These are phyloP conservation scores for Jimgerdemannia flammicorona DNA, from an alignment of 192 early-diverging fungal species.

Conservation along the genomic window DNA sequence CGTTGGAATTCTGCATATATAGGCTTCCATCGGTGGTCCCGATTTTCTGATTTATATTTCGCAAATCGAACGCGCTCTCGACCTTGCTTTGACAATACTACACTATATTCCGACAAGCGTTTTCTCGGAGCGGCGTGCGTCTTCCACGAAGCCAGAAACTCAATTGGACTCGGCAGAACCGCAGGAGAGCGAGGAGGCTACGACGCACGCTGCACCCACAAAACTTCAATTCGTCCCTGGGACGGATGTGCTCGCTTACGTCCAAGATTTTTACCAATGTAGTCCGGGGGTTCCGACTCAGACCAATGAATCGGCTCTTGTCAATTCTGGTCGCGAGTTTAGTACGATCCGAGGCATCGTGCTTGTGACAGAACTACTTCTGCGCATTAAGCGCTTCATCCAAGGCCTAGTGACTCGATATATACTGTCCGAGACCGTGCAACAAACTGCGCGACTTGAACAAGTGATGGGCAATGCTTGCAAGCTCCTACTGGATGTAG, in stretches of 20 bases:
- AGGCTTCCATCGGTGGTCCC: neutral
- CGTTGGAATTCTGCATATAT: slow-evolving; percentile 34
- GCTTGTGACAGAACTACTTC: slow-evolving; percentile 22
- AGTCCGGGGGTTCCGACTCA: neutral
- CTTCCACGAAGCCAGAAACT: neutral
- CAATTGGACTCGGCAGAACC: neutral
- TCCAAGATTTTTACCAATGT: slow-evolving; percentile 39
- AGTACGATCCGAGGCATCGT: slow-evolving; percentile 28
- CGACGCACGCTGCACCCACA: neutral
- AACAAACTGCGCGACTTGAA: slow-evolving; percentile 1
- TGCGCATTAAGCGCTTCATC: slow-evolving; percentile 31
- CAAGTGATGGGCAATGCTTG: slow-evolving; percentile 32
- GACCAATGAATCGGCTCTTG: neutral
- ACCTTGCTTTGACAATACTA: slow-evolving; percentile 26
- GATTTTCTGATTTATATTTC: slow-evolving; percentile 14
- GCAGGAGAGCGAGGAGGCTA: neutral
- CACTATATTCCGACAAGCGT: slow-evolving; percentile 26
- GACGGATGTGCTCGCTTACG: slow-evolving; percentile 40
- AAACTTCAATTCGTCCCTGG: slow-evolving; percentile 24
- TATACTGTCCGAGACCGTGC: slow-evolving; percentile 11
- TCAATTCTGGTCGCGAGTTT: slow-evolving; percentile 21
- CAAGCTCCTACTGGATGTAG: slow-evolving; percentile 23
- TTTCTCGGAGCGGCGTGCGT: slow-evolving; percentile 19
- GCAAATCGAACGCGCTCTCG: slow-evolving; percentile 25
- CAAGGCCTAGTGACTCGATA: slow-evolving; percentile 19